Conservation (phyloP, 2,329 filamentous ascomycete species). For the Hysterium pulicare region DNA sequence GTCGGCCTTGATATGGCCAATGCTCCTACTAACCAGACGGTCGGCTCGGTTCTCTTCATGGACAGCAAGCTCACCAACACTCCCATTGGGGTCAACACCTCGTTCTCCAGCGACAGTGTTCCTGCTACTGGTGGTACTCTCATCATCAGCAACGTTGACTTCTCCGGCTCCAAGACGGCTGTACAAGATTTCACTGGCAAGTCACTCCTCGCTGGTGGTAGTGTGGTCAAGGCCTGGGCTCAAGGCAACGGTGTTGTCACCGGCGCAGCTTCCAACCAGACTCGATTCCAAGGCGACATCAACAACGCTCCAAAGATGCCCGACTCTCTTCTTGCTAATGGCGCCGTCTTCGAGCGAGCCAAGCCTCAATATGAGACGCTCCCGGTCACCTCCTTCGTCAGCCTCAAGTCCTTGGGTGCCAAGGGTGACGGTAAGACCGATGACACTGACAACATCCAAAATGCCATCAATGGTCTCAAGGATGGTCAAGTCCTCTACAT, state of each 20-base stretch:
- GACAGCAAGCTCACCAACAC: conserved; percentile 79
- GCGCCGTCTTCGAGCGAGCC: conserved; percentile 74
- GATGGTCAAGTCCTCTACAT: conserved; percentile 62
- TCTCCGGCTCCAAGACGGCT: conserved; percentile 65
- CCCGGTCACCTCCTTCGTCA: conserved; percentile 68
- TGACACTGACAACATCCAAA: conserved; percentile 81
- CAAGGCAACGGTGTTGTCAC: conserved; percentile 73
- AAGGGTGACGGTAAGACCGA: conserved; percentile 85
- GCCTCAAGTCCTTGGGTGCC: conserved; percentile 77
- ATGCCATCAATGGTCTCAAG: conserved; percentile 65
- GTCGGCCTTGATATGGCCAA: conserved; percentile 51
- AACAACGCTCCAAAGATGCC: conserved; percentile 59
- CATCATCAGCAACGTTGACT: conserved; percentile 86
- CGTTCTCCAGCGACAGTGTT: conserved; percentile 67
- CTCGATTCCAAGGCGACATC: conserved; percentile 55
- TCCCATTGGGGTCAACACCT: conserved; percentile 70
- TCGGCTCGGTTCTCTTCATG: conserved; percentile 79
- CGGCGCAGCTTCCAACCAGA: conserved; percentile 38
- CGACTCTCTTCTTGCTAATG: conserved; percentile 60
- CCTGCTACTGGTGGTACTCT: conserved; percentile 74
- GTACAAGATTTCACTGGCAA: conserved; percentile 58
- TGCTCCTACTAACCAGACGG: conserved; percentile 63
- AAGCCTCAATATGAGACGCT: conserved; percentile 84
- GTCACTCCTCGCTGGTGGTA: conserved; percentile 66
- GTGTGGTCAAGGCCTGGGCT: conserved; percentile 67